Evolutionary conservation across 495 filamentous ascomycete genomes (phyloP), one percentile per base, ranked within the genome.

Genomic region (Penicillium antarcticum): DNA sequence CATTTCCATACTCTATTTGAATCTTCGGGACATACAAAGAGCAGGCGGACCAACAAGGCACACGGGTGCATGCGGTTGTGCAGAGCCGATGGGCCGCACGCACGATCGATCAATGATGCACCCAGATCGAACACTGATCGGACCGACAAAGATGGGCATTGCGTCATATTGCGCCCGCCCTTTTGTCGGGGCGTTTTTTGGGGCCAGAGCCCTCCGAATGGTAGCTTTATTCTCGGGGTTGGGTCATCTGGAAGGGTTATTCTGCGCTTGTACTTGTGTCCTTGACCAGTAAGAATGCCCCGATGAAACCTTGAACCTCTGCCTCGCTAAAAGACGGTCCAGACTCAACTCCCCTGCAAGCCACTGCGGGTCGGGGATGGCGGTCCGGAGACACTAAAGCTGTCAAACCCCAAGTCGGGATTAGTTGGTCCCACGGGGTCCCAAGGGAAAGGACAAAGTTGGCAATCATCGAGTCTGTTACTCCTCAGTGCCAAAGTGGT

Each of bases 331-430:
- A 14, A 49, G 26, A 21, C 18, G 42, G 47, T 23, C 54, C 47
- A 54, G 45, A 51, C 48, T 46, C 50, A 13, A 23, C 44, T 14
- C 50, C 23, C 39, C 37, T 41, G 37, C 10, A 26, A 42, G 18
- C 29, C 47, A 49, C 26, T 23, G 19, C 61, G 57, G 61, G 43
- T 37, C 62, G 62, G 54, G 60, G 60, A 56, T 32, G 36, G 11
- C 62, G 62, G 62, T 42, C 62, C 62, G 62, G 57, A 12, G 12
- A 23, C 40, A 44, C 47, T 61, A 66, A 60, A 47, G 57, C 62
- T 66, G 62, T 66, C 62, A 66, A 52, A 53, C 43, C 9, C 24
- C 31, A 16, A 21, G 36, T 45, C 4, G 0, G 42, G 55, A 17
- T 34, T 55, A 55, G 54, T 7, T 31, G 13, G 23, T 26, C 12